These are phyloP conservation scores for Dipteronia sinensis DNA, from an alignment of 345 rosid genomes.

Conservation along the genomic window DNA sequence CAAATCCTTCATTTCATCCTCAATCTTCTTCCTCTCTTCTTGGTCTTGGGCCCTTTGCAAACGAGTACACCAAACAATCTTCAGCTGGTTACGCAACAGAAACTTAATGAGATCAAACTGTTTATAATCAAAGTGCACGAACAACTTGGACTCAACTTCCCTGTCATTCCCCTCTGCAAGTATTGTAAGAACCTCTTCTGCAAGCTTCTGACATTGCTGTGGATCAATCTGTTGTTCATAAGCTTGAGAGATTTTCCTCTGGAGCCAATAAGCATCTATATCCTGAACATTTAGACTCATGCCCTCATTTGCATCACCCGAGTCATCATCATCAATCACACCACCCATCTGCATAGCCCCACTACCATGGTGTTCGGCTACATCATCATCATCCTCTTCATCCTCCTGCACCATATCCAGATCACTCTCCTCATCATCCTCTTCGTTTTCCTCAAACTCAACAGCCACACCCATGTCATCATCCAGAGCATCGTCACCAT, in stretches of 20 bases:
- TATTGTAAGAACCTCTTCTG: constrained; percentile 89
- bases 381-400: constrained; percentile 78
- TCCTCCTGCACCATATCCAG: constrained; percentile 86
- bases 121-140: constrained; percentile 60
- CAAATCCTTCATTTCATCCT: constrained; percentile 74
- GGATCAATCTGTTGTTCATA: constrained; percentile 89
- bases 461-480: constrained; percentile 92
- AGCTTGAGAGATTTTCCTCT: constrained; percentile 89
- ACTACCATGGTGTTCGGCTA: constrained; percentile 49
- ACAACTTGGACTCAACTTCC: constrained; percentile 73
- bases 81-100: constrained; percentile 66
- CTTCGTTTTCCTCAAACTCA: constrained; percentile 88
- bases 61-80: constrained; percentile 95
- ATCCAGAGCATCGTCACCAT: constrained; percentile 79
- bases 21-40: constrained; percentile 72
- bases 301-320: constrained; percentile 67
- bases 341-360: constrained; percentile 91
- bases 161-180: constrained; percentile 86
- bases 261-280: constrained; percentile 97
- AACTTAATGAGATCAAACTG: constrained; percentile 79
- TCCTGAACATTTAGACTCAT: constrained; percentile 81
- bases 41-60: constrained; percentile 93
- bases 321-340: constrained; percentile 71
- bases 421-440: constrained; percentile 89
- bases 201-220: constrained; percentile 80